Conservation (phyloP, 2,329 filamentous ascomycete genomes). For the Fusarium sp. region DNA sequence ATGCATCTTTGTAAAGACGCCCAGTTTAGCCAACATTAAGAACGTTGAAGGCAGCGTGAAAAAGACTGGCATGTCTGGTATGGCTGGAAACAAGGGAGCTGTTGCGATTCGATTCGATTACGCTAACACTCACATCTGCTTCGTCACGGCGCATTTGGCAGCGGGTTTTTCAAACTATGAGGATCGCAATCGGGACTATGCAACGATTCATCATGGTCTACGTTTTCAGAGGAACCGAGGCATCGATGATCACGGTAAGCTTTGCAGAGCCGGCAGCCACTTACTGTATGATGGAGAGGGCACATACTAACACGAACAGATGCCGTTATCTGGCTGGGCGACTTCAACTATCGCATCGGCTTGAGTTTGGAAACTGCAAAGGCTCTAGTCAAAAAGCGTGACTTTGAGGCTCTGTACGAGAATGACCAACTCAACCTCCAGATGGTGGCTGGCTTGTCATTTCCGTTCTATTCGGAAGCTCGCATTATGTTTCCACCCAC, state of each 20-base stretch:
- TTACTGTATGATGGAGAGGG: not conserved
- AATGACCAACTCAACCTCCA: slow-evolving; percentile 97
- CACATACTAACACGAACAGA: slow-evolving; percentile 54
- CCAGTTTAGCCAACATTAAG: slow-evolving; percentile 83
- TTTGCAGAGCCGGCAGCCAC: not conserved
- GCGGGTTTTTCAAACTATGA: slow-evolving; percentile 98
- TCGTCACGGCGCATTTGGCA: slow-evolving; percentile 95
- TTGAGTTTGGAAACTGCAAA: slow-evolving; percentile 82
- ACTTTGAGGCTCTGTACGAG: slow-evolving; percentile 84
- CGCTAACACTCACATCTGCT: slow-evolving; percentile 90
- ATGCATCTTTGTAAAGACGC: slow-evolving; percentile 88
- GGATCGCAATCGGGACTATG: slow-evolving; percentile 92
- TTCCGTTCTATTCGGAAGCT: slow-evolving; percentile 91
- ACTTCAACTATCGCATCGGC: slow-evolving; percentile 98
- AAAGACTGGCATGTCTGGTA: slow-evolving; percentile 93
- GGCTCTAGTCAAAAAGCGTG: slow-evolving; percentile 75
- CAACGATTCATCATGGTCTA: slow-evolving; percentile 86
- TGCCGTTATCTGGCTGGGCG: slow-evolving; percentile 91
- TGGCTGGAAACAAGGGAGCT: slow-evolving; percentile 97
- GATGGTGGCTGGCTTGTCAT: slow-evolving; percentile 92
- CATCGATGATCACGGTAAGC: slow-evolving; percentile 86
- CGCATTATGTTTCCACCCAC: slow-evolving; percentile 90
- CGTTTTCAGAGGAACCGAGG: slow-evolving; percentile 90
- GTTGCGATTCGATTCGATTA: slow-evolving; percentile 97
- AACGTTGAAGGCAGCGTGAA: slow-evolving; percentile 97